Evolutionary conservation across 1,284 basidiomycete species (phyloP).

Genomic region (Meira miltonrushii): DNA sequence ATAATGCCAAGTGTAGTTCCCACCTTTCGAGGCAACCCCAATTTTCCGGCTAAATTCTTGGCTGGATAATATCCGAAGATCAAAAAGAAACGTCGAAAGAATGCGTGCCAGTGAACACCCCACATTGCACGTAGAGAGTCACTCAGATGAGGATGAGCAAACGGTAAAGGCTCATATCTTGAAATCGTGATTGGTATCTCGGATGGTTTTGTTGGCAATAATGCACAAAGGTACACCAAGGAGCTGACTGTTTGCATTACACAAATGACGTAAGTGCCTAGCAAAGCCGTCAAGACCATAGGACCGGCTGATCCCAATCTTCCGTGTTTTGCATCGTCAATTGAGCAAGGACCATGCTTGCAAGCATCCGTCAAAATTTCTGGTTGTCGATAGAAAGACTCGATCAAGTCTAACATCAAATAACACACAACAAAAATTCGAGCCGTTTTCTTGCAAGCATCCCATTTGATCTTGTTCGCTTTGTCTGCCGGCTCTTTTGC

Average conservation of each 20-base stretch:
- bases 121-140: background rate
- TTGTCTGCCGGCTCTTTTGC: background rate
- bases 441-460: background rate
- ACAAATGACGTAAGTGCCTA: background rate
- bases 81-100: background rate
- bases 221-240: background rate
- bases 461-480: background rate
- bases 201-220: background rate
- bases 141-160: background rate
- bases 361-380: background rate
- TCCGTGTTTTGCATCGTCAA: background rate
- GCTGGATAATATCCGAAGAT: background rate
- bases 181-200: background rate
- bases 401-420: background rate
- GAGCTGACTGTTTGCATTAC: background rate
- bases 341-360: background rate
- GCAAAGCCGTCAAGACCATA: background rate
- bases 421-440: background rate
- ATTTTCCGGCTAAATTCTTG: background rate
- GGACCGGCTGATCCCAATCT: background rate
- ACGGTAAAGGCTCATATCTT: background rate
- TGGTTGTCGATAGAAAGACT: background rate
- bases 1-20: background rate
- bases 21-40: background rate
- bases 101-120: background rate